phyloP scores from a whole-genome alignment of 78 protist species.

The Tieghemostelium lacteum region DNA sequence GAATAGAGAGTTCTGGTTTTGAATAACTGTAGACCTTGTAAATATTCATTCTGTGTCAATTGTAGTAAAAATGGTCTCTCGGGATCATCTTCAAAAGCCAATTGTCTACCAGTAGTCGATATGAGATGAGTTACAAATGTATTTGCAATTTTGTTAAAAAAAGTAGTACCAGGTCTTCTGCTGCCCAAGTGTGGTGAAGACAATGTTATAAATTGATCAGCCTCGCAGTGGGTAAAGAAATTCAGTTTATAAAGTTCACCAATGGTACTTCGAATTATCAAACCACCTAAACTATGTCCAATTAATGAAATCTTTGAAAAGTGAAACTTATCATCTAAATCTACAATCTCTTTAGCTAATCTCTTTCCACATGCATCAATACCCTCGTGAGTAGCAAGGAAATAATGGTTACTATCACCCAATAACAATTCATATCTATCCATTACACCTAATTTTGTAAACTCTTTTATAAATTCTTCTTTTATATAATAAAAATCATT shows the following conservation, averaged over 20 bases:
- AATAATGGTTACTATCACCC: neutral
- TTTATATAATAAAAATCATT: neutral
- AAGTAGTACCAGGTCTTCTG: slow-evolving; percentile 29
- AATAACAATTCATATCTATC: neutral
- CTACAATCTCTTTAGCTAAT: slow-evolving; percentile 13
- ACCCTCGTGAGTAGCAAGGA: slow-evolving; percentile 41
- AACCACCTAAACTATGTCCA: slow-evolving; percentile 69
- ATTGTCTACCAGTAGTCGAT: slow-evolving; percentile 30
- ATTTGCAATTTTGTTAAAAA: slow-evolving; percentile 19
- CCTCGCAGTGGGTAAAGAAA: slow-evolving; percentile 12
- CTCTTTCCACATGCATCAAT: slow-evolving; percentile 54
- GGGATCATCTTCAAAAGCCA: slow-evolving; percentile 33
- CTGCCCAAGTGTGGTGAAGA: slow-evolving; percentile 55
- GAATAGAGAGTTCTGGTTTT: slow-evolving; percentile 37
- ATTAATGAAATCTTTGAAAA: slow-evolving; percentile 30
- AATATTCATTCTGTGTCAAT: neutral
- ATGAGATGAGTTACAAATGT: slow-evolving; percentile 1
- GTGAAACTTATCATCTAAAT: neutral
- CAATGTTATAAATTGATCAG: slow-evolving; percentile 47
- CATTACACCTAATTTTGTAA: neutral
- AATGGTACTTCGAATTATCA: slow-evolving; percentile 22
- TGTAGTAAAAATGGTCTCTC: slow-evolving; percentile 11
- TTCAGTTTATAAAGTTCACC: slow-evolving; percentile 30
- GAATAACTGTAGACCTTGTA: slow-evolving; percentile 14
- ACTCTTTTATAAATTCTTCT: neutral